These are phyloP conservation scores for Umbelopsis sp. DNA, from an alignment of 192 early-diverging fungal species.

Conservation along the genomic window DNA sequence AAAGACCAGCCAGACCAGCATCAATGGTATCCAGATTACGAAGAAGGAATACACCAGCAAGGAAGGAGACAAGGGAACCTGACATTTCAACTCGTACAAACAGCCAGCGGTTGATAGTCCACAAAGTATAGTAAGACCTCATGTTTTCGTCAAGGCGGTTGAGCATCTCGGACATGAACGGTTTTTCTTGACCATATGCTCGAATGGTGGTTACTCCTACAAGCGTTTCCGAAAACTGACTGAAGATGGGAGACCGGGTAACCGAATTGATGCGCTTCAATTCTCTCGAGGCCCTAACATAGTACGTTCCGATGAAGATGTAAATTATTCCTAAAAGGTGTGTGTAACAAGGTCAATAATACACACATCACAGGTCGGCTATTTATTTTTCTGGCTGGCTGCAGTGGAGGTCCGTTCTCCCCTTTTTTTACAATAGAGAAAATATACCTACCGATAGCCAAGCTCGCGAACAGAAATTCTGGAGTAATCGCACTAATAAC, in stretches of 20 bases:
- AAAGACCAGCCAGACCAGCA: conserved; percentile 79
- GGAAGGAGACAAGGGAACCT: conserved; percentile 70
- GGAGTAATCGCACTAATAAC: conserved; percentile 40
- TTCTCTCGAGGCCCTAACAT: conserved; percentile 79
- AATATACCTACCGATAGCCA: conserved; percentile 34
- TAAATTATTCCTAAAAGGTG: conserved; percentile 48
- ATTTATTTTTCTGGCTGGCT: not conserved
- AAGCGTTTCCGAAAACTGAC: conserved; percentile 82
- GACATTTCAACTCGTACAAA: conserved; percentile 54
- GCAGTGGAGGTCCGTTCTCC: not conserved
- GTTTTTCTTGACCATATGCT: conserved; percentile 71
- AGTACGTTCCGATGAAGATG: conserved; percentile 61
- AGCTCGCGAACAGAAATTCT: conserved; percentile 41
- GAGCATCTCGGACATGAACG: conserved; percentile 64
- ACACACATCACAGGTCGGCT: not conserved
- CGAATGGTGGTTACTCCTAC: conserved; percentile 78
- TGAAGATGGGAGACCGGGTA: conserved; percentile 73
- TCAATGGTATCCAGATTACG: conserved; percentile 51
- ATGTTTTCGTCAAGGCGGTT: conserved; percentile 68
- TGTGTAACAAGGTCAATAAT: conserved; percentile 21
- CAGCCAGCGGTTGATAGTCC: conserved; percentile 82
- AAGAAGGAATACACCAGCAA: conserved; percentile 66
- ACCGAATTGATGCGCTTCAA: conserved; percentile 86
- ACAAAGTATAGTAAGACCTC: conserved; percentile 76
- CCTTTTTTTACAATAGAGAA: not conserved